Evolutionary conservation across 257 asterid species (phyloP), one percentile per base, ranked within the genome.

Genomic region (Penstemon eatonii): DNA sequence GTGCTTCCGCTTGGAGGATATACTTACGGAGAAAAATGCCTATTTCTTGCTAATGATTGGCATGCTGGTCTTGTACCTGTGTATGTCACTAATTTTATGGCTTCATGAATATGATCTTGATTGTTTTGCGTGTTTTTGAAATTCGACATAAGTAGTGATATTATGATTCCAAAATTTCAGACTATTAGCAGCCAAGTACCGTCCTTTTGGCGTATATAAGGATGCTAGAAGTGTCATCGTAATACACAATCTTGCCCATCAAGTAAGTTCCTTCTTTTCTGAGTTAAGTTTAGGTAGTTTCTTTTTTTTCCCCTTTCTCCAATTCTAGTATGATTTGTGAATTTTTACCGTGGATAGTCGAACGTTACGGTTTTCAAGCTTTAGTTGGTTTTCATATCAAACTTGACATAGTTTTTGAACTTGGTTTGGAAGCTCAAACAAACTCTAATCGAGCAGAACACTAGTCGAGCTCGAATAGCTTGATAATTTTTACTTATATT

Each of bases 31-130:
- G 95, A 94, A 79, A 87, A 94, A 51, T 94, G 96, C 76, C 62
- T 94, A 58, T 94, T 94, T 82, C 84, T 94, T 69, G 97, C 97
- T 60, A 94, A 94, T 69, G 99, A 94, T 55, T 94, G 99, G 99
- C 99, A 91, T 69, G 97, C 99, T 75, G 89, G 92, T 76, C 89
- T 94, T 40, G 97, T 94, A 74, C 99, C 99, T 12, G 86, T 91
- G 99, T 94, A 87, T 5, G 97, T 82, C 33, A 25, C 33, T 25
- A 25, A 25, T 25, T 25, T 25, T 25, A 25, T 25, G 33, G 33
- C 33, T 25, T 25, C 33, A 25, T 25, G 33, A 25, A 25, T 25
- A 25, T 25, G 33, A 25, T 25, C 33, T 25, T 25, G 33, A 25
- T 25, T 25, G 33, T 25, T 25, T 25, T 25, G 33, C 33, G 33